Conservation (phyloP, 257 asterid species). For the Solanum sparsipilum region DNA sequence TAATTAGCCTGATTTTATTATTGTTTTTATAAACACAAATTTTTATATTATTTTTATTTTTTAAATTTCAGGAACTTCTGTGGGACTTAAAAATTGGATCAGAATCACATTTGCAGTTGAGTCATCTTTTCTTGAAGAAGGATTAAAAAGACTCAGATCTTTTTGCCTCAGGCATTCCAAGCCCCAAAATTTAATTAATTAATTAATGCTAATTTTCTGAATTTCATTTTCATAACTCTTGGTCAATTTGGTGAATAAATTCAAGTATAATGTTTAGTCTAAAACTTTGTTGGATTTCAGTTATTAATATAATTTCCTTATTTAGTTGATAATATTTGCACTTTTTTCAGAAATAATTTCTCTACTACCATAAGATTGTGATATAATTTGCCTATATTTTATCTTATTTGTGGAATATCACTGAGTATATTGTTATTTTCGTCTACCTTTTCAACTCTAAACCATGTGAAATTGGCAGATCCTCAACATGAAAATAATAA, state of each 20-base stretch:
- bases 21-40: not conserved
- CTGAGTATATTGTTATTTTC: too few species aligned
- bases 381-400: too few species aligned
- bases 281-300: not conserved
- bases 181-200: not conserved
- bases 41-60: not conserved
- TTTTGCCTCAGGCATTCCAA: slow-evolving; percentile 49
- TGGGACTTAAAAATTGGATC: slow-evolving; percentile 41
- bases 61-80: slow-evolving; percentile 41
- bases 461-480: too few species aligned
- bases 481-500: too few species aligned
- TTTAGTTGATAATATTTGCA: not conserved
- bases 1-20: not conserved
- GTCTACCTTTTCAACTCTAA: too few species aligned
- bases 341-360: too few species aligned
- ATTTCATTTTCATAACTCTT: not conserved
- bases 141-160: slow-evolving; percentile 40
- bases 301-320: not conserved
- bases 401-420: too few species aligned
- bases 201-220: not conserved
- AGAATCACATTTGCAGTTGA: slow-evolving; percentile 62
- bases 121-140: slow-evolving; percentile 21
- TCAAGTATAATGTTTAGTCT: too few species aligned
- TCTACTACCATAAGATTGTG: too few species aligned
- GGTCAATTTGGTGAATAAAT: not conserved